These are phyloP conservation scores for Aspergillus jensenii DNA, from an alignment of 2,329 filamentous ascomycete genomes.

Conservation along the genomic window DNA sequence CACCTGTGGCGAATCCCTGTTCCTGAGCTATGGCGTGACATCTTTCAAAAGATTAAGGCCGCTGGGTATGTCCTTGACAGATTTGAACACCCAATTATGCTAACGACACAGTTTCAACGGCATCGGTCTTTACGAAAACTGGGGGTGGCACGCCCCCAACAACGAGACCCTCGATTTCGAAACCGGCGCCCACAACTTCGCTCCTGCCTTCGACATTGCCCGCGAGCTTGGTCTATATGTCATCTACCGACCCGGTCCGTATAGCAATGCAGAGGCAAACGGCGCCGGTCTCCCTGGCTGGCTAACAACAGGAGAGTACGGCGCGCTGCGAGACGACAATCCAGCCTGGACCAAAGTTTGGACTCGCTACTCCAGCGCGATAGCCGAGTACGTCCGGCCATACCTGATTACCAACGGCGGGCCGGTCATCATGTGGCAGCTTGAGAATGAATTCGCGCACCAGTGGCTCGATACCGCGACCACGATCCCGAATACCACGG, in stretches of 20 bases:
- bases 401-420: conserved; percentile 48
- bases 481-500: too few relatives aligned
- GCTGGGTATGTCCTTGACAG: conserved; percentile 48
- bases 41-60: conserved; percentile 79
- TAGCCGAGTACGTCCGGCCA: too few relatives aligned
- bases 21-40: conserved; percentile 63
- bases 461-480: conserved; percentile 15
- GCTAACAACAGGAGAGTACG: conserved; percentile 41
- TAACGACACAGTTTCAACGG: too few relatives aligned
- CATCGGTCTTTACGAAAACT: too few relatives aligned
- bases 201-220: conserved; percentile 32
- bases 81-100: too few relatives aligned
- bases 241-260: conserved; percentile 67
- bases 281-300: conserved; percentile 79
- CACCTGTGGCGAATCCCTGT: conserved; percentile 66
- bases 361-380: too few relatives aligned
- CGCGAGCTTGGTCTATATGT: conserved; percentile 58
- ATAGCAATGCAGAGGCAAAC: conserved; percentile 73
- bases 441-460: conserved; percentile 54
- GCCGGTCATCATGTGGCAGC: conserved; percentile 53
- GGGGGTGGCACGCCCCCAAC: too few relatives aligned
- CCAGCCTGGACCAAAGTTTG: too few relatives aligned
- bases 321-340: too few relatives aligned
- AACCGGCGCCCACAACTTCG: too few relatives aligned
- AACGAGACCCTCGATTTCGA: too few relatives aligned